Conservation (phyloP, 352 stramenopile genomes). For the Phytopythium montanum region DNA sequence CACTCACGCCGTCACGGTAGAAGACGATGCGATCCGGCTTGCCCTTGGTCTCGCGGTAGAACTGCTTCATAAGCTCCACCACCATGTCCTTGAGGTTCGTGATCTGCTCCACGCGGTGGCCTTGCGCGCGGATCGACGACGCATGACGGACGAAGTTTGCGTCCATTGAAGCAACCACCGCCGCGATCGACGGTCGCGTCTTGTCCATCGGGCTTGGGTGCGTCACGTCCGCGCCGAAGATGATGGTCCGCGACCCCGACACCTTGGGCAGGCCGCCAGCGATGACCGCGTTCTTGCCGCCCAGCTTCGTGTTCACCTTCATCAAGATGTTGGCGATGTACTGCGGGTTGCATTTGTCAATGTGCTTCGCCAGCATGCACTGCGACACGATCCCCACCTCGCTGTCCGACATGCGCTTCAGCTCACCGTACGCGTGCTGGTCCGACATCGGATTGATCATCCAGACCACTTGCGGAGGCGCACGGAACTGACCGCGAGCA, state of each 20-base stretch:
- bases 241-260: constrained; percentile 51
- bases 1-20: constrained; percentile 84
- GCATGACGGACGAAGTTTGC: constrained; percentile 64
- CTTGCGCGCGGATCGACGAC: constrained; percentile 61
- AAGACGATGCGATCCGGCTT: constrained; percentile 81
- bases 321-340: constrained; percentile 77
- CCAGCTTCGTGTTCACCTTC: constrained; percentile 80
- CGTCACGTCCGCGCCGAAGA: constrained; percentile 84
- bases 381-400: constrained; percentile 73
- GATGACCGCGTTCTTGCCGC: constrained; percentile 60
- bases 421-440: constrained; percentile 47
- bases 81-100: constrained; percentile 60
- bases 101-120: constrained; percentile 79
- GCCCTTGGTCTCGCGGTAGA: constrained; percentile 45
- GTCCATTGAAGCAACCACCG: constrained; percentile 80
- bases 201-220: constrained; percentile 73
- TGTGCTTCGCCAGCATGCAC: constrained; percentile 72
- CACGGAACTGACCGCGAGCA: constrained; percentile 25
- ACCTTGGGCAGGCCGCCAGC: constrained; percentile 39
- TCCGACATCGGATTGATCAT: constrained; percentile 51
- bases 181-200: constrained; percentile 72
- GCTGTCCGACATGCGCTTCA: constrained; percentile 73
- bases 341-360: constrained; percentile 47
- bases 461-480: constrained; percentile 46
- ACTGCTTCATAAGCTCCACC: constrained; percentile 67